Base-by-base conservation (phyloP, 2,329 filamentous ascomycete species). In the Aplosporella prunicola region DNA sequence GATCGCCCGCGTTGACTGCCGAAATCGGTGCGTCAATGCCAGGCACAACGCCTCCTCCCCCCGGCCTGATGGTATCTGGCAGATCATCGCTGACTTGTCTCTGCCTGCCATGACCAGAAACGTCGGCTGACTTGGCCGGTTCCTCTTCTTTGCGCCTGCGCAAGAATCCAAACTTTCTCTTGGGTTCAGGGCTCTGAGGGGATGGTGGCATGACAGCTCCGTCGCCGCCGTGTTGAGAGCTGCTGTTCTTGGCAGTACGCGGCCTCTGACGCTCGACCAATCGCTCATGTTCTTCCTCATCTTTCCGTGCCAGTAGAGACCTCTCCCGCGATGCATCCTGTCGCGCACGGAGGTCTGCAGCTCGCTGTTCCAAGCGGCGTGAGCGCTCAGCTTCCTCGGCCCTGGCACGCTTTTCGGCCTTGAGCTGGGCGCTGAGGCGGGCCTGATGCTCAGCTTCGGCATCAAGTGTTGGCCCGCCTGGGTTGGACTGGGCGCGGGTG, bases 11-110 rank as follows among this genome's bases (percentile, higher is more conserved):
- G 61, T 93, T 93, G 41, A 82, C 80, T 10, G 84, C 84, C 37
- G 85, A 87, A 8, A 80, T 68, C 1, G 87, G 87, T 15, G 83
- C 83, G 64, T 93, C 85, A 28, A 71, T 78, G 35, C 71, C 70
- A 16, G 74, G 67, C 2, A 73, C 61, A 22, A 62, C 56, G 10
- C 63, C 66, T 29, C 64, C 63, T 5, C 65, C 66, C 13, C 63
- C 63, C n/a, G 59, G 56, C 39, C 51, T 55, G 41, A 66, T 67
- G 1, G 52, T 56, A 31, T 20, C 30, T 7, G 41, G 23, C n/a
- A 6, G 23, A 17, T 40, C 50, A 32, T 49, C 43, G 39, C 47
- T 56, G 11, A 49, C 38, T 31, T 50, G 49, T n/a, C 48, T 50
- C 5, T 49, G 43, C 32, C 45, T 37, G n/a, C 40, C 36, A 16